Evolutionary conservation across 2,329 filamentous ascomycete species (phyloP), one percentile per base, ranked within the genome.

Genomic region (Fusarium illudens): DNA sequence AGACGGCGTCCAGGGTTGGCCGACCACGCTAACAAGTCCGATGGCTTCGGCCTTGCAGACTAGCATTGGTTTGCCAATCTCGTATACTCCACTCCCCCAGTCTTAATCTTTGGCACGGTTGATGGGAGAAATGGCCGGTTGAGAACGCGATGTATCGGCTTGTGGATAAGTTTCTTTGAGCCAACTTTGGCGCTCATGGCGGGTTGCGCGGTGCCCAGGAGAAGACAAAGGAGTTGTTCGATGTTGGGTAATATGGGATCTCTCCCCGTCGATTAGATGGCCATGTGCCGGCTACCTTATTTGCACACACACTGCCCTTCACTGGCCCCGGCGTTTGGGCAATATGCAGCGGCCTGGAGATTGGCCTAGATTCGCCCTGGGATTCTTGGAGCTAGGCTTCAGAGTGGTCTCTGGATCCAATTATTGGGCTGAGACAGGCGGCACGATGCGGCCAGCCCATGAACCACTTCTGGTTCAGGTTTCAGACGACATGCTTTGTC

Each of bases 371-470:
- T 70, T 70, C 56, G 60, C 51, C 50, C 57, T 58, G 55, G 60
- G 62, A 53, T 58, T 60, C 57, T 67, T 62, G 36, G 62, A 67
- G 68, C 68, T 67, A 74, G 58, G 60, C 65, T 68, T 63, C 52
- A 71, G 53, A 65, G 49, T 66, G 46, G 37, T 32, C 52, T 60
- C 62, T 57, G 62, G 58, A 66, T 56, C 72, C 70, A 74, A 72
- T 73, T 71, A 70, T 54, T 54, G 50, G 58, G 60, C 64, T 74
- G 68, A 73, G 72, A 72, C 70, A 71, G 58, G 60, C 71, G 71
- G 71, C 62, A 65, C 60, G 62, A 70, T 48, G 65, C 65, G 62
- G 61, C 63, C 67, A 72, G 60, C 58, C 63, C 57, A 72, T 59
- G 60, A 74, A 67, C 67, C 69, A 58, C 33, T 50, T 58, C 50